Percentiles rank a stretch among this genome's conserved stretches.
These are phyloP conservation scores for Phanerochaete carnosa DNA, from an alignment of 768 basidiomycete species.

Conservation along the genomic window DNA sequence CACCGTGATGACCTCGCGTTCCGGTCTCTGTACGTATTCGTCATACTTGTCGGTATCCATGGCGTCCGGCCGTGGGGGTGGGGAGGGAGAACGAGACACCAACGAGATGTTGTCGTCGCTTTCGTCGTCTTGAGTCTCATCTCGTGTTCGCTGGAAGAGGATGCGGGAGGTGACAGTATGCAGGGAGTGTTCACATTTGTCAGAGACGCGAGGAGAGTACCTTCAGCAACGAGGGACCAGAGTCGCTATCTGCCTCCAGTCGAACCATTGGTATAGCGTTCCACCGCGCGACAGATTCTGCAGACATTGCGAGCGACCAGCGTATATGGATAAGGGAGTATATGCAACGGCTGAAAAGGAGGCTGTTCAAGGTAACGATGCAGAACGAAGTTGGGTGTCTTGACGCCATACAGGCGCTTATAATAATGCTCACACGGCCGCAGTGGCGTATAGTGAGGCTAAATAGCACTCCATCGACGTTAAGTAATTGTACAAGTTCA, in stretches of 20 bases:
- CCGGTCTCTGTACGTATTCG: constrained; percentile 49
- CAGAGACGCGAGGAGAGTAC: constrained; percentile 59
- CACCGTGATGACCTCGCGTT: constrained; percentile 70
- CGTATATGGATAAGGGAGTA: neutral
- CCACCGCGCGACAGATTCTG: constrained; percentile 64
- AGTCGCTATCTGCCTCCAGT: constrained; percentile 20
- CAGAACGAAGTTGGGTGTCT: neutral
- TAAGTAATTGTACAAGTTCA: no score
- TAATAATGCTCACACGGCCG: neutral
- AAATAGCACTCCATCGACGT: no score
- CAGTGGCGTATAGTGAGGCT: constrained; percentile 7
- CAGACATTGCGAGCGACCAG: constrained; percentile 46
- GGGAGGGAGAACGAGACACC: constrained; percentile 77
- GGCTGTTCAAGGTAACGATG: neutral
- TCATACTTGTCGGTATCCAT: constrained; percentile 68
- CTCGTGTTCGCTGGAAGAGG: constrained; percentile 60
- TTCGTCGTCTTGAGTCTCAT: constrained; percentile 31
- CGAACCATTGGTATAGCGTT: constrained; percentile 59
- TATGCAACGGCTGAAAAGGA: neutral
- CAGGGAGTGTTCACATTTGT: constrained; percentile 37
- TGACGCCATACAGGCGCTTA: neutral
- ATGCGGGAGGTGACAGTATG: constrained; percentile 52
- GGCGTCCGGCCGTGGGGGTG: constrained; percentile 36
- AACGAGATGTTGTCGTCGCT: constrained; percentile 72
- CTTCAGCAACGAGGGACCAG: constrained; percentile 42